phyloP scores from a whole-genome alignment of 2,329 filamentous ascomycete species.

The Talaromyces funiculosus region DNA sequence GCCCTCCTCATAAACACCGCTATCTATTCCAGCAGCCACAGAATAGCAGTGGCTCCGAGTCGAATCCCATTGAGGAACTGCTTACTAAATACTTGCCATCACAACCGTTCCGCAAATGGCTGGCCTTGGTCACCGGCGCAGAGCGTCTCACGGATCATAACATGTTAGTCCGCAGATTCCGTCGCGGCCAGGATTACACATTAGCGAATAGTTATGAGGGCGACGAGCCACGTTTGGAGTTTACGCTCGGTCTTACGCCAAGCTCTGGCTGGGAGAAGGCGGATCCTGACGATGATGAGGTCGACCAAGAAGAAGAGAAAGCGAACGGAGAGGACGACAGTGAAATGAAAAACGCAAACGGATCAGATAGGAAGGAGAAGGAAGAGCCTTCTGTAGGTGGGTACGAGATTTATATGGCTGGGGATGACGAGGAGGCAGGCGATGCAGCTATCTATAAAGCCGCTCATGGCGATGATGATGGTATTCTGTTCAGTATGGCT shows the following conservation, averaged over 20 bases:
- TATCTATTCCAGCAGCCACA: conserved; percentile 70
- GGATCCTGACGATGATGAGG: conserved; percentile 45
- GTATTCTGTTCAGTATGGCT: conserved; percentile 62
- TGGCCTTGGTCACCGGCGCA: conserved; percentile 74
- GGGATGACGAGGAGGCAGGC: conserved; percentile 58
- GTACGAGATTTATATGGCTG: conserved; percentile 81
- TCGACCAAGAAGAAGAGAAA: conserved; percentile 10
- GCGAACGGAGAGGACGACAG: conserved; percentile 21
- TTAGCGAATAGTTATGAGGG: conserved; percentile 77
- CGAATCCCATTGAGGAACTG: conserved; percentile 63
- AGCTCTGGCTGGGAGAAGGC: conserved; percentile 77
- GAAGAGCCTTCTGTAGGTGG: conserved; percentile 43
- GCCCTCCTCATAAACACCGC: conserved; percentile 90
- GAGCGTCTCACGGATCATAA: conserved; percentile 62
- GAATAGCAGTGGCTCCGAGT: conserved; percentile 26
- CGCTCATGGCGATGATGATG: conserved; percentile 65
- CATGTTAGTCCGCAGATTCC: conserved; percentile 78
- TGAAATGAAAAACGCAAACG: conserved; percentile 24
- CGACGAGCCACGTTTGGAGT: conserved; percentile 69
- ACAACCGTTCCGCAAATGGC: conserved; percentile 80
- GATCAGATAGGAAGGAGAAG: conserved; percentile 19
- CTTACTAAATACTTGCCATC: conserved; percentile 79
- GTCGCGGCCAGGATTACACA: conserved; percentile 83
- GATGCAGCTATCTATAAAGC: conserved; percentile 70
- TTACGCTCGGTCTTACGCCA: conserved; percentile 82